These are phyloP conservation scores for Botrytis porri DNA, from an alignment of 2,329 filamentous ascomycete species.

Conservation along the genomic window DNA sequence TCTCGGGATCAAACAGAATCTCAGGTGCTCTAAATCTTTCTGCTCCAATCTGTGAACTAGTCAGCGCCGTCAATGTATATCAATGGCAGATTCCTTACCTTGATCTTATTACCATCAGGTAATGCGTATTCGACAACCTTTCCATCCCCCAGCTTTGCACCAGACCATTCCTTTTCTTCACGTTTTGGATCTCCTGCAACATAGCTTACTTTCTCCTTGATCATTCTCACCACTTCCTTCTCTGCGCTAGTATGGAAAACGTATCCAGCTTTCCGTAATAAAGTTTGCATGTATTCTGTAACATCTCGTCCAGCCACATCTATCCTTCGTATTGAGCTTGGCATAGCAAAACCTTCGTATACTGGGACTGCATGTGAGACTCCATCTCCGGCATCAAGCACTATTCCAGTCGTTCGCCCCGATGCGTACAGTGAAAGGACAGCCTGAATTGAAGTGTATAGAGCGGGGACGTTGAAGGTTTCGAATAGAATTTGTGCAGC, in stretches of 20 bases:
- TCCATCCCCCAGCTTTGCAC: constrained; percentile 70
- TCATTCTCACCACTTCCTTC: constrained; percentile 96
- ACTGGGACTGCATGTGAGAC: constrained; percentile 97
- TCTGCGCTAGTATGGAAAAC: constrained; percentile 97
- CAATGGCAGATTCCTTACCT: constrained; percentile 51
- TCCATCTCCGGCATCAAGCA: constrained; percentile 91
- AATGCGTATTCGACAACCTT: constrained; percentile 85
- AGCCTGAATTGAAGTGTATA: constrained; percentile 96
- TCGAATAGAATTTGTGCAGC: constrained; percentile 98
- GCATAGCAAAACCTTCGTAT: constrained; percentile 96
- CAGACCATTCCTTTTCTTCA: constrained; percentile 95
- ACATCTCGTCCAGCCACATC: constrained; percentile 96
- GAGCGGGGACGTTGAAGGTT: constrained; percentile 94
- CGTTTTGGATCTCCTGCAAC: constrained; percentile 86
- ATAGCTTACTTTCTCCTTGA: constrained; percentile 94
- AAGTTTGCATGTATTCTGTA: constrained; percentile 87
- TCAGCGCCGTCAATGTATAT: constrained; percentile 20
- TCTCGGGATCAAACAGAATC: constrained; percentile 95
- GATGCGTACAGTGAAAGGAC: constrained; percentile 95
- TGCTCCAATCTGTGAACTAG: constrained; percentile 66
- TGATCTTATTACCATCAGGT: constrained; percentile 90
- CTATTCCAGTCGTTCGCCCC: constrained; percentile 91
- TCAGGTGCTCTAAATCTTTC: constrained; percentile 95
- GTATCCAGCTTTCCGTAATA: constrained; percentile 88
- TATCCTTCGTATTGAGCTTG: constrained; percentile 90